Base-by-base conservation (phyloP, 164 flowering plant genomes). In the Brasenia schreberi region DNA sequence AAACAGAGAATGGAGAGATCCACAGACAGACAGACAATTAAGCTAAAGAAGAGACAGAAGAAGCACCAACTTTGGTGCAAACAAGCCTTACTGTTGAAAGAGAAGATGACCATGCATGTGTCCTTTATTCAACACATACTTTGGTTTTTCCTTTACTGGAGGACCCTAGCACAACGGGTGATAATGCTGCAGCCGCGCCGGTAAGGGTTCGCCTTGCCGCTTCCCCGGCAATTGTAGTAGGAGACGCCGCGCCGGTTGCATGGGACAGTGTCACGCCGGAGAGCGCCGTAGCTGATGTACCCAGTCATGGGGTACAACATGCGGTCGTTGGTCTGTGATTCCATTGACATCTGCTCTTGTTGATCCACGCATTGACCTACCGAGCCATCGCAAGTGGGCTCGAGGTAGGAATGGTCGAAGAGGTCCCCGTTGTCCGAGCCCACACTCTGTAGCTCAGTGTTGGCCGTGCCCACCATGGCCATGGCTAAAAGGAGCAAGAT, bases 211-310 rank as follows among this genome's bases (percentile, higher is more conserved):
- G 89, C 89, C 64, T 73, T 76, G 19, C 80, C 86, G 0, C 84
- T 87, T 0, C 80, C 61, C 6, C 66, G 73, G 77, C 93, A 85
- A 64, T 85, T 84, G 76, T 87, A 87, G 73, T 87, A 87, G 44
- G 93, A 87, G 3, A 83, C 81, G 66, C 93, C 93, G 5, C 88
- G 79, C 7, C 80, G 67, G 4, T 84, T 80, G 75, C 93, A 87
- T 0, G 93, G 93, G 0, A 85, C 82, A 11, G 19, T 74, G 83
- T 84, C 79, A 70, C 83, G 74, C 73, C 76, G 75, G 73, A 87
- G 81, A 39, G 88, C 85, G 10, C 79, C 85, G 66, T 87, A 87
- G 85, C 93, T 83, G 42, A 87, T 84, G 75, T 85, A 87, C 68
- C 69, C 56, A 2, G 6, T 72, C 27, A 79, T 73, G 0, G 85